phyloP scores from a whole-genome alignment of 345 rosid genomes.

The Populus tremula region DNA sequence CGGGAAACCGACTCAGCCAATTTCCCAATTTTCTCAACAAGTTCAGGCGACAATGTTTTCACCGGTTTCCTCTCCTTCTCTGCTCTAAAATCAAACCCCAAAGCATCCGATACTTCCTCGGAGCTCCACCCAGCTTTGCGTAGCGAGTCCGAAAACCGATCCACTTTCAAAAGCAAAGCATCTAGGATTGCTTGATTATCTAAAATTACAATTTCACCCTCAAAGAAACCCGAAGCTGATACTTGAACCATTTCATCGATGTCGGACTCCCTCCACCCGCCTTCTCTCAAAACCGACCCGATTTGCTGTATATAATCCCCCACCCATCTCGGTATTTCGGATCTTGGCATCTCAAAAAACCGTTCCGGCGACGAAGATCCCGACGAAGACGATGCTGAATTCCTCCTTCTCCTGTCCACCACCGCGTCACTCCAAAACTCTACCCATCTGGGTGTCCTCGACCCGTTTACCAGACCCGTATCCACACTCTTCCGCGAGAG shows the following conservation, averaged over 20 bases:
- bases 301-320: constrained; percentile 64
- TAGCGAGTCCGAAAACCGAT: constrained; percentile 83
- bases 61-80: constrained; percentile 74
- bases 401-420: constrained; percentile 67
- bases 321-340: constrained; percentile 78
- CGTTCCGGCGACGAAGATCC: constrained; percentile 68
- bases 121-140: constrained; percentile 97
- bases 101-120: constrained; percentile 85
- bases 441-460: constrained; percentile 81
- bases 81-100: constrained; percentile 79
- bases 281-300: constrained; percentile 73
- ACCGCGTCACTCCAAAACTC: constrained; percentile 97
- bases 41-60: constrained; percentile 65
- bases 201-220: constrained; percentile 67
- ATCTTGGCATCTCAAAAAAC: constrained; percentile 62
- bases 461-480: constrained; percentile 38
- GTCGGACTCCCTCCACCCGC: constrained; percentile 91
- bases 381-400: constrained; percentile 56
- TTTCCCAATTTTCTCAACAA: constrained; percentile 68
- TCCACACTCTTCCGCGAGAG: constrained; percentile 65
- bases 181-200: constrained; percentile 81
- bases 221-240: constrained; percentile 82
- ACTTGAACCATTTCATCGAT: constrained; percentile 68
- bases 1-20: constrained; percentile 80
- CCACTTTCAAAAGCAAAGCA: constrained; percentile 76